Percentiles rank a stretch among this genome's conserved stretches.
Conservation (phyloP, 208 protist genomes). For the Leishmania martiniquensis region DNA sequence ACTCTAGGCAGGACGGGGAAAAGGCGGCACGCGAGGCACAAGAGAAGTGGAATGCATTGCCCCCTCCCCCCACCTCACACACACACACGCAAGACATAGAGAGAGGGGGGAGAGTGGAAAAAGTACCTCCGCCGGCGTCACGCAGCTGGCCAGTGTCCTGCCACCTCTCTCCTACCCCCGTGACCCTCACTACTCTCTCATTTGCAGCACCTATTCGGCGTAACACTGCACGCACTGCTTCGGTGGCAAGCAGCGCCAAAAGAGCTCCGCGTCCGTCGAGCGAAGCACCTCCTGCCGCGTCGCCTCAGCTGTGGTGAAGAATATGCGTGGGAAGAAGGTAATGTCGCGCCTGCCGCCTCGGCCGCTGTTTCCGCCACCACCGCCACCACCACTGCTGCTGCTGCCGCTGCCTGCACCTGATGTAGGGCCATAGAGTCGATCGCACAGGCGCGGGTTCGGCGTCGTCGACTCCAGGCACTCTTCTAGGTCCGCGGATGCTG, state of each 20-base stretch:
- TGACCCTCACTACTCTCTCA: background rate
- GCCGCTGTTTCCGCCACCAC: background rate
- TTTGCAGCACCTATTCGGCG: slow-evolving; percentile 3
- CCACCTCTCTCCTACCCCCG: background rate
- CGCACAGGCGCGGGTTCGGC: slow-evolving; percentile 17
- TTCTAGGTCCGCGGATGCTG: slow-evolving; percentile 32
- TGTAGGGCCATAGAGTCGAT: slow-evolving; percentile 13
- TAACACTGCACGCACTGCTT: slow-evolving; percentile 46
- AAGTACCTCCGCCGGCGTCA: background rate
- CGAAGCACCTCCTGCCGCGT: slow-evolving; percentile 30
- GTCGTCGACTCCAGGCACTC: slow-evolving; percentile 12
- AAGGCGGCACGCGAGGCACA: background rate
- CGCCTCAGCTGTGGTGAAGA: slow-evolving; percentile 35
- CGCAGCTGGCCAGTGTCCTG: background rate
- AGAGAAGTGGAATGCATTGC: background rate
- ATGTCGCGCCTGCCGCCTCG: slow-evolving; percentile 24
- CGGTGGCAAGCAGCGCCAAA: slow-evolving; percentile 49
- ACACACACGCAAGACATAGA: too few relatives aligned
- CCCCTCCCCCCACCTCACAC: too few relatives aligned
- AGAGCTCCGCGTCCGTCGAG: slow-evolving; percentile 15
- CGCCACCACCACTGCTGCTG: background rate
- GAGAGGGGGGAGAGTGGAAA: too few relatives aligned
- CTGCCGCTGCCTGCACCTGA: background rate
- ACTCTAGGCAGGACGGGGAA: too few relatives aligned
- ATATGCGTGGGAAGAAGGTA: slow-evolving; percentile 46